These are phyloP conservation scores for Sherardia arvensis DNA, from an alignment of 257 asterid genomes.

Conservation along the genomic window DNA sequence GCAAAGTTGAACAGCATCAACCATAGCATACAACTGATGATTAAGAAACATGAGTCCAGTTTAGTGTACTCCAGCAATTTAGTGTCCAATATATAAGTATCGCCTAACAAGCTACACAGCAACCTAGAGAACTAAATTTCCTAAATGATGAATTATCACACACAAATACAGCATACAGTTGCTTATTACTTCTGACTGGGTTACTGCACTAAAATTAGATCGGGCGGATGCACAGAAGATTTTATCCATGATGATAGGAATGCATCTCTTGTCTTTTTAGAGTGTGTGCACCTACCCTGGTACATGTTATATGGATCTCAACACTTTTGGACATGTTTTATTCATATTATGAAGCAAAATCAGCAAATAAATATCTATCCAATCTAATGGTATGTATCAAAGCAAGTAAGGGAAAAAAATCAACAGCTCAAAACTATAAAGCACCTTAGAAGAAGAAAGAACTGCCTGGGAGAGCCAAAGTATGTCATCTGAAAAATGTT, in stretches of 20 bases:
- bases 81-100: too few relatives aligned
- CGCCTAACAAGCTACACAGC: background rate
- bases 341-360: background rate
- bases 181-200: background rate
- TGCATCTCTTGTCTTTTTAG: background rate
- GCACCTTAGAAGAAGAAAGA: conserved; percentile 72
- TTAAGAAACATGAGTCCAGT: background rate
- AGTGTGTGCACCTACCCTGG: background rate
- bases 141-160: background rate
- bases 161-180: background rate
- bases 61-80: too few relatives aligned
- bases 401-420: background rate
- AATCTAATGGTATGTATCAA: background rate
- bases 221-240: background rate
- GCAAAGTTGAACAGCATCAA: background rate
- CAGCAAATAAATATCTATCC: background rate
- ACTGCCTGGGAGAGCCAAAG: conserved; percentile 82
- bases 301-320: background rate
- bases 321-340: background rate
- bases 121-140: background rate
- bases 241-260: background rate
- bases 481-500: conserved; percentile 75
- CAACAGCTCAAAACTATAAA: conserved; percentile 7
- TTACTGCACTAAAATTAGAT: background rate
- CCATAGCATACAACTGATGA: background rate